Conservation (phyloP, 2,329 filamentous ascomycete species). For the Seiridium cupressi region DNA sequence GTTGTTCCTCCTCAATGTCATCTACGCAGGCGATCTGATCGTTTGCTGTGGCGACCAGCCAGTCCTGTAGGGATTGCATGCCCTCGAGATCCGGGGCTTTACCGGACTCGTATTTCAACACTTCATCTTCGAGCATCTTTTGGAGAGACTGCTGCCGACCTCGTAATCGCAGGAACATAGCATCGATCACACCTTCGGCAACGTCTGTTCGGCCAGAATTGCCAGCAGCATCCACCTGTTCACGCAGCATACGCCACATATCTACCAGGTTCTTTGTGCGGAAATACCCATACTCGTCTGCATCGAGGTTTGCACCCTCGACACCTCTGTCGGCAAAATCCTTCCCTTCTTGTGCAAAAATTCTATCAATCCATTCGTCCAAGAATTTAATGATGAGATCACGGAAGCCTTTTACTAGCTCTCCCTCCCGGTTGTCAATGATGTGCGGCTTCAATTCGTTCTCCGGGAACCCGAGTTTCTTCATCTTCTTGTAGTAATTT, state of each 20-base stretch:
- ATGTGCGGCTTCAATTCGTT: conserved; percentile 81
- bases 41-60: conserved; percentile 95
- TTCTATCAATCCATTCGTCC: conserved; percentile 96
- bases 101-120: conserved; percentile 65
- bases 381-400: conserved; percentile 93
- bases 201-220: conserved; percentile 87
- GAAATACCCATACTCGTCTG: conserved; percentile 86
- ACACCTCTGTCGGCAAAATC: conserved; percentile 77
- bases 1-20: conserved; percentile 75
- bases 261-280: conserved; percentile 89
- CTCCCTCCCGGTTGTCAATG: conserved; percentile 84
- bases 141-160: conserved; percentile 84
- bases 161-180: conserved; percentile 88
- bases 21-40: conserved; percentile 99
- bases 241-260: conserved; percentile 95
- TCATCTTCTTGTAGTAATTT: conserved; percentile 96
- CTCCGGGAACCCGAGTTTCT: conserved; percentile 76
- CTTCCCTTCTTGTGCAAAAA: conserved; percentile 77
- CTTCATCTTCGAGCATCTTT: conserved; percentile 83
- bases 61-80: conserved; percentile 84
- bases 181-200: conserved; percentile 90
- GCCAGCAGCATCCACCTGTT: conserved; percentile 83
- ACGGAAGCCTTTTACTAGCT: conserved; percentile 90
- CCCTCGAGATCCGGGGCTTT: conserved; percentile 57
- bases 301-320: conserved; percentile 74